Conservation (phyloP, 1,139 yeast genomes). For the Zygosaccharomyces sapae region DNA sequence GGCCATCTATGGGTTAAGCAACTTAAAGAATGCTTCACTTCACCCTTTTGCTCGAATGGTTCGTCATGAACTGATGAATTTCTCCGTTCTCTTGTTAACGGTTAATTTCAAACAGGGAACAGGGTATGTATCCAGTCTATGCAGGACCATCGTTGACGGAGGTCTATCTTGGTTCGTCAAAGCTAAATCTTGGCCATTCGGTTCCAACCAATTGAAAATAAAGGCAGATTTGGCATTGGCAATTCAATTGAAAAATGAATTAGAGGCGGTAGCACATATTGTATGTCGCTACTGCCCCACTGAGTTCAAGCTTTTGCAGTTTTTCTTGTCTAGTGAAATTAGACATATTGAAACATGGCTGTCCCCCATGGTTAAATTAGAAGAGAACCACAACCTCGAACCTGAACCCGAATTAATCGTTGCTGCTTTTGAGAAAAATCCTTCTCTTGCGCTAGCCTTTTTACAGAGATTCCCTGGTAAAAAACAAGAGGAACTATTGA, state of each 20-base stretch:
- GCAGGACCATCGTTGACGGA: slow-evolving; percentile 56
- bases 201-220: slow-evolving; percentile 70
- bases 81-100: slow-evolving; percentile 61
- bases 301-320: slow-evolving; percentile 31
- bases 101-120: slow-evolving; percentile 49
- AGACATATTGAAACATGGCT: slow-evolving; percentile 74
- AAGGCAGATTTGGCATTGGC: slow-evolving; percentile 64
- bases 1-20: slow-evolving; percentile 54
- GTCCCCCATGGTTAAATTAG: slow-evolving; percentile 55
- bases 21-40: slow-evolving; percentile 56
- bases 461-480: slow-evolving; percentile 52
- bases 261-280: slow-evolving; percentile 22
- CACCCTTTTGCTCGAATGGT: slow-evolving; percentile 79
- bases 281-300: slow-evolving; percentile 20
- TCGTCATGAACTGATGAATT: slow-evolving; percentile 71
- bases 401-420: slow-evolving; percentile 32
- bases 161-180: slow-evolving; percentile 75
- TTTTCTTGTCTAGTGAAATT: slow-evolving; percentile 74
- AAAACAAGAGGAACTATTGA: slow-evolving; percentile 45
- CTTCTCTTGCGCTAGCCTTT: slow-evolving; percentile 71
- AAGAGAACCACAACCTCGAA: slow-evolving; percentile 31
- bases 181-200: slow-evolving; percentile 70
- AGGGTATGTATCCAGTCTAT: slow-evolving; percentile 44
- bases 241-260: slow-evolving; percentile 44
- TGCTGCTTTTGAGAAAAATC: slow-evolving; percentile 64